Evolutionary conservation across 805 yeast genomes (phyloP).

Genomic region (Candida manassasensis): DNA sequence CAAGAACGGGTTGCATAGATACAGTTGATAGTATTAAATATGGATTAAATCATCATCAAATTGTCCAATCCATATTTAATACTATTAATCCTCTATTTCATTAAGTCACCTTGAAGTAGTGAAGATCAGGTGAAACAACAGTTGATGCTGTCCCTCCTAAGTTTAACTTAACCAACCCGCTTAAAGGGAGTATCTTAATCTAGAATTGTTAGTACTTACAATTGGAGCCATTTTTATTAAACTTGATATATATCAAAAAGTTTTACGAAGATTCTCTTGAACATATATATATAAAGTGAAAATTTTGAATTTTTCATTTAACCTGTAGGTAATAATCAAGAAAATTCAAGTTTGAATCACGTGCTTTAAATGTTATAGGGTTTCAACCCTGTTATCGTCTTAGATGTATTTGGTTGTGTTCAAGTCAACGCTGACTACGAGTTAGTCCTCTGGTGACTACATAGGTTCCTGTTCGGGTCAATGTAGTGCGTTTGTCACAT

Average conservation of each 20-base stretch:
- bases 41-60: background rate
- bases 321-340: background rate
- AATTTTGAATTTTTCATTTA: background rate
- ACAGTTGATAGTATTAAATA: conserved; percentile 2
- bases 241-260: background rate
- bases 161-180: conserved; percentile 4
- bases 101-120: conserved; percentile 3
- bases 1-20: conserved; percentile 35
- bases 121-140: too few relatives aligned
- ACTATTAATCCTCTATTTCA: conserved; percentile 1
- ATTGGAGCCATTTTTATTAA: conserved; percentile 75
- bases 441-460: too few relatives aligned
- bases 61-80: conserved; percentile 4
- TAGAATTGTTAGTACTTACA: conserved; percentile 39
- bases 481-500: too few relatives aligned
- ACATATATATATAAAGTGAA: background rate
- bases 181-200: conserved; percentile 2
- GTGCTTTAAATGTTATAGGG: too few relatives aligned
- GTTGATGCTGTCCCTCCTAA: background rate
- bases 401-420: too few relatives aligned
- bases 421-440: too few relatives aligned
- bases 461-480: too few relatives aligned
- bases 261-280: background rate
- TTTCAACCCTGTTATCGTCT: too few relatives aligned
- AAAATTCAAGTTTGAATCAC: too few relatives aligned